phyloP scores from a whole-genome alignment of 257 asterid species.

The Solanum dulcamara region DNA sequence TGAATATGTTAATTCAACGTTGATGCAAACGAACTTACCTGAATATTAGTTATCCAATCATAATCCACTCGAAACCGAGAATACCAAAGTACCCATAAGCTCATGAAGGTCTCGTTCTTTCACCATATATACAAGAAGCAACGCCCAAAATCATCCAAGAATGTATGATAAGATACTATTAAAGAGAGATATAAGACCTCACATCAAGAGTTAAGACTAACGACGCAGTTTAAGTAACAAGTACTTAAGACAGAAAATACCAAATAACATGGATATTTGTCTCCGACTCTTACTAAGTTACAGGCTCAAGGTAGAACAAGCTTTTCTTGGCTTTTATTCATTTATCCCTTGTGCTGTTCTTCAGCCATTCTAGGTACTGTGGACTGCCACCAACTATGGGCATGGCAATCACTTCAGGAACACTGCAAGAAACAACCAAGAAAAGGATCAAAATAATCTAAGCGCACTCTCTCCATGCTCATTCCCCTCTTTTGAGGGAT shows the following conservation, averaged over 20 bases:
- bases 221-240: neutral
- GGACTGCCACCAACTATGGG: slow-evolving; percentile 82
- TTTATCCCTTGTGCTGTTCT: slow-evolving; percentile 55
- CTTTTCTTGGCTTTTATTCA: neutral
- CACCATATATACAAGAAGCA: neutral
- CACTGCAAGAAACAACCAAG: slow-evolving; percentile 25
- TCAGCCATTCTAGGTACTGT: slow-evolving; percentile 80
- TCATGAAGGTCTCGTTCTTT: neutral
- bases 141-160: neutral
- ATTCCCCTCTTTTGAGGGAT: neutral
- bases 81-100: neutral
- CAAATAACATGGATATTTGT: neutral
- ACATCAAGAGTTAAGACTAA: neutral
- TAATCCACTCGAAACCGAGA: neutral
- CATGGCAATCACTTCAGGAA: slow-evolving; percentile 88
- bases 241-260: neutral
- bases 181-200: neutral
- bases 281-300: neutral
- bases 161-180: neutral
- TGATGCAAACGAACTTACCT: neutral
- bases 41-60: neutral
- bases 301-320: neutral
- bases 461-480: neutral
- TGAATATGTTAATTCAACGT: neutral
- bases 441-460: neutral